These are phyloP conservation scores for Hypholoma fasciculare DNA, from an alignment of 768 basidiomycete species.

Conservation along the genomic window DNA sequence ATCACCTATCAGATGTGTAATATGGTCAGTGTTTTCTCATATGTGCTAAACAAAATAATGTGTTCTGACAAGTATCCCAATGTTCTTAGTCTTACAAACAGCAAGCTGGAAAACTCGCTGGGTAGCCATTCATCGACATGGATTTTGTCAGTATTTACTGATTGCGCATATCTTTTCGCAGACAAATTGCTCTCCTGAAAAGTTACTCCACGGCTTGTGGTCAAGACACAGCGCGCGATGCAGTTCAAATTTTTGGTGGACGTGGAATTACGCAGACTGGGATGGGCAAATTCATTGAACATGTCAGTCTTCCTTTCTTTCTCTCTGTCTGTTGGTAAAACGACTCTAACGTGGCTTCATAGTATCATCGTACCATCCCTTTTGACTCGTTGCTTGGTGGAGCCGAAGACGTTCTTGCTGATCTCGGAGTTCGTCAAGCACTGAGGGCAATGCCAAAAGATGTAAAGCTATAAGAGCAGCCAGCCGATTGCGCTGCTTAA, in stretches of 20 bases:
- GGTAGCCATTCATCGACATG: conserved; percentile 36
- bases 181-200: conserved; percentile 75
- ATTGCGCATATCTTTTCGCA: conserved; percentile 13
- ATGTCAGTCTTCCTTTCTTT: conserved; percentile 38
- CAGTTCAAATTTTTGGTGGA: conserved; percentile 76
- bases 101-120: conserved; percentile 73
- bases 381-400: conserved; percentile 77
- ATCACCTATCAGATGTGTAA: conserved; percentile 88
- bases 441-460: conserved; percentile 69
- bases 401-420: conserved; percentile 65
- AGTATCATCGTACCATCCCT: conserved; percentile 67
- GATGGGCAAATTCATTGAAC: conserved; percentile 78
- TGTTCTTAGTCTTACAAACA: conserved; percentile 60
- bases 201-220: conserved; percentile 61
- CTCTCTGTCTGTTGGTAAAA: neutral
- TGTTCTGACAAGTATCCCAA: neutral
- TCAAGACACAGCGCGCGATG: conserved; percentile 64
- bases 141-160: neutral
- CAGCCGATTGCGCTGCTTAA: neutral
- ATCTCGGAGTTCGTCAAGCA: conserved; percentile 76
- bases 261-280: conserved; percentile 83
- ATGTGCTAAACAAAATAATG: no score
- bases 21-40: conserved; percentile 49
- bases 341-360: neutral
- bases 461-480: conserved; percentile 44